Conservation (phyloP, 2,329 filamentous ascomycete genomes). For the Lachnellula hyalina region DNA sequence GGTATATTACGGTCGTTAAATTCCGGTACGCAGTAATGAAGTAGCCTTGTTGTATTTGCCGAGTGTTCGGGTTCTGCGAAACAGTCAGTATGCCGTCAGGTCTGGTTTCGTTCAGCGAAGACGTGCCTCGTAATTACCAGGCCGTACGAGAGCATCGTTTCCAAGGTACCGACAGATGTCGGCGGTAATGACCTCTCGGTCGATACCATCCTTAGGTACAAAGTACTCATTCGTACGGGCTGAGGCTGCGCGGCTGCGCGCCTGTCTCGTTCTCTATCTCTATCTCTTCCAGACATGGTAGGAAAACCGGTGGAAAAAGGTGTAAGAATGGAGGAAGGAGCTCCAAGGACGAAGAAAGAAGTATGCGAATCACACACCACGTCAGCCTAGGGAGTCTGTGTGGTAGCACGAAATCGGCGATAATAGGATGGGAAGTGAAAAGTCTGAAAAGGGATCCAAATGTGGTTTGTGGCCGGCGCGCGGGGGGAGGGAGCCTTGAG, state of each 20-base stretch:
- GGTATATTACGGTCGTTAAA: slow-evolving; percentile 59
- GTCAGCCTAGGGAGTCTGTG: slow-evolving; percentile 28
- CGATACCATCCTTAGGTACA: slow-evolving; percentile 73
- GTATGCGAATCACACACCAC: slow-evolving; percentile 31
- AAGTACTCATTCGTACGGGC: slow-evolving; percentile 72
- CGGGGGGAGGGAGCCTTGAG: slow-evolving; percentile 19
- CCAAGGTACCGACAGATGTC: slow-evolving; percentile 81
- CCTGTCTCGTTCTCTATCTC: slow-evolving; percentile 24
- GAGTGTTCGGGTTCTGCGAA: slow-evolving; percentile 46
- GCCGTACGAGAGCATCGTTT: slow-evolving; percentile 74
- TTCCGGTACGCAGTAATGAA: slow-evolving; percentile 76
- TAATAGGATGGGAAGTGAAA: slow-evolving; percentile 15
- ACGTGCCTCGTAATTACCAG: slow-evolving; percentile 67
- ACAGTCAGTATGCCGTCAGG: slow-evolving; percentile 4
- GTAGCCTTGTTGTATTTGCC: slow-evolving; percentile 64
- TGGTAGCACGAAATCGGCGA: slow-evolving; percentile 22
- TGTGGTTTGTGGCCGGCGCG: slow-evolving; percentile 8
- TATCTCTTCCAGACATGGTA: slow-evolving; percentile 23
- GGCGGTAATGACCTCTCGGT: slow-evolving; percentile 77
- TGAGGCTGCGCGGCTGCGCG: slow-evolving; percentile 31
- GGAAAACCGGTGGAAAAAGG: slow-evolving; percentile 26
- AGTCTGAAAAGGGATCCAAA: slow-evolving; percentile 18
- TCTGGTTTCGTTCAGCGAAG: slow-evolving; percentile 7
- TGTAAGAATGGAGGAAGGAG: slow-evolving; percentile 28
- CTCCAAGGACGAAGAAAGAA: slow-evolving; percentile 26